Evolutionary conservation across 2,329 filamentous ascomycete genomes (phyloP).

Genomic region (Neonectria ditissima): DNA sequence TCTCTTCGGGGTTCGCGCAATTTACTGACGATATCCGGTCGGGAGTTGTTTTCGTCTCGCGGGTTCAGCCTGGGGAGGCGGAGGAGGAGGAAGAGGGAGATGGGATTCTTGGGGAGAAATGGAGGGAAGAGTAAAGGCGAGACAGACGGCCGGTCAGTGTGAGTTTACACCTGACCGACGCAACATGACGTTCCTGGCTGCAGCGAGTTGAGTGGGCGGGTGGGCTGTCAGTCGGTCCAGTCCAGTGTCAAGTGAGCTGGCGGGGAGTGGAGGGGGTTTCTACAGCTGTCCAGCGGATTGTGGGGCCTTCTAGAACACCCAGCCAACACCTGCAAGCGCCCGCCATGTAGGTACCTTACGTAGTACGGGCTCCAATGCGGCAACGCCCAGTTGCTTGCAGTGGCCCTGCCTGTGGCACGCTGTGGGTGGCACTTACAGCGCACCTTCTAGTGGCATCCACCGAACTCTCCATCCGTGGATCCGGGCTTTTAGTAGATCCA

Average conservation of each 20-base stretch:
- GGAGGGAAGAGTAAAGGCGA: constrained; percentile 20
- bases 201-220: constrained; percentile 11
- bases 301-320: constrained; percentile 45
- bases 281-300: constrained; percentile 35
- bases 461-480: not conserved
- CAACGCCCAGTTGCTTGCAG: not conserved
- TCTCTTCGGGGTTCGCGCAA: not conserved
- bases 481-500: not conserved
- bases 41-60: not conserved
- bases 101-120: not conserved
- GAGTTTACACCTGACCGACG: constrained; percentile 7
- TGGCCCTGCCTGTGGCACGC: constrained; percentile 7
- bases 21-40: constrained; percentile 7
- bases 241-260: constrained; percentile 37
- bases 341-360: no score
- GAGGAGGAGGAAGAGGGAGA: not conserved
- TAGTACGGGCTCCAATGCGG: not conserved
- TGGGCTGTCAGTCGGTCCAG: constrained; percentile 39
- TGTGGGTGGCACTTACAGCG: constrained; percentile 12
- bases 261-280: constrained; percentile 33
- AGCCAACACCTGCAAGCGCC: not conserved
- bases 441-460: constrained; percentile 27
- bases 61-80: not conserved
- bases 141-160: constrained; percentile 5
- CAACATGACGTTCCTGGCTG: constrained; percentile 20